A percentile compares a stretch with the other conserved stretches of the same genome.
Conservation (phyloP, 495 filamentous ascomycete species). For the Aspergillus panamensis region DNA sequence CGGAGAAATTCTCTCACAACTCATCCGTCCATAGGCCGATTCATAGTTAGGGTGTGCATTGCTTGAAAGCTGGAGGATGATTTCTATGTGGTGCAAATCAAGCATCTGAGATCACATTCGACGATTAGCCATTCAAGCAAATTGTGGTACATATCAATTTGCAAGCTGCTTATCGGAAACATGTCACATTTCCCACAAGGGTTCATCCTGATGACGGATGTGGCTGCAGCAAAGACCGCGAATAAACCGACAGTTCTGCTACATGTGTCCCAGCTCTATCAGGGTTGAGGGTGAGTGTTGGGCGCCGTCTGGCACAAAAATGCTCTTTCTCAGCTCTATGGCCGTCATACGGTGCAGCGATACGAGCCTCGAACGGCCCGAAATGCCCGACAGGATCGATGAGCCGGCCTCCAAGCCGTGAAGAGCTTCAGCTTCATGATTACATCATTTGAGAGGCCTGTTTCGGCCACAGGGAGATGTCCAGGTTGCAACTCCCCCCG, state of each 20-base stretch:
- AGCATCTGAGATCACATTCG: too few species aligned
- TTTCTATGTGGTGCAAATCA: too few species aligned
- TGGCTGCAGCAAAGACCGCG: background rate
- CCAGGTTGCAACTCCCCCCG: background rate
- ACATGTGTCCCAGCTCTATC: background rate
- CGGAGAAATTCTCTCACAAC: too few species aligned
- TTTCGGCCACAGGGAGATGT: background rate
- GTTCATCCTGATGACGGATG: too few species aligned
- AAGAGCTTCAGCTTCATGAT: too few species aligned
- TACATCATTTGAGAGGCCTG: too few species aligned
- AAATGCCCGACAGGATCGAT: constrained; percentile 1
- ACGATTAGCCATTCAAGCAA: too few species aligned
- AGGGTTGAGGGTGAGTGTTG: background rate
- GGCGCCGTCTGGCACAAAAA: constrained; percentile 5
- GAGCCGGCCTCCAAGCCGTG: background rate
- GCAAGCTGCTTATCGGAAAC: too few species aligned
- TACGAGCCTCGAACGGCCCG: constrained; percentile 5
- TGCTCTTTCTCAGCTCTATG: background rate
- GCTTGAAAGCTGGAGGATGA: too few species aligned
- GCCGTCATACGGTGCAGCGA: background rate
- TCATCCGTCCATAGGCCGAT: too few species aligned
- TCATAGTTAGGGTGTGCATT: background rate
- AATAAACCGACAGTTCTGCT: background rate
- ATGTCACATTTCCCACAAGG: too few species aligned
- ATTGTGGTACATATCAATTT: too few species aligned